A percentile compares a stretch with the other conserved stretches of the same genome.
Evolutionary conservation across 345 rosid genomes (phyloP).

Genomic region (Theobroma cacao): DNA sequence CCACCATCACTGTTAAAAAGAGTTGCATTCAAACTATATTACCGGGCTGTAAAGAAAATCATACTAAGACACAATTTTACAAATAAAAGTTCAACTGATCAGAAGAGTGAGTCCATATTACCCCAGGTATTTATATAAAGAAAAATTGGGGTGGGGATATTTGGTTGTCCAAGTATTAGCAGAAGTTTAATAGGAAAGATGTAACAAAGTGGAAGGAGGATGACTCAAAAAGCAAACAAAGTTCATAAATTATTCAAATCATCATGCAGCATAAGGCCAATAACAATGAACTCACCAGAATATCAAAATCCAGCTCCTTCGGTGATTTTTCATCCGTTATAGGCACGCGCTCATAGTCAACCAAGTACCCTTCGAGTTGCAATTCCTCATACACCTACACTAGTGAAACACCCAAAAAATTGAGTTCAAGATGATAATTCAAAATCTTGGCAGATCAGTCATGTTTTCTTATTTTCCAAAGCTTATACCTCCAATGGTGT

Average conservation of each 20-base stretch:
- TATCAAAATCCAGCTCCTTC: constrained; percentile 88
- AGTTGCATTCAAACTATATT: not conserved
- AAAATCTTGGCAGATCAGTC: constrained; percentile 17
- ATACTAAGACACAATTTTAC: not conserved
- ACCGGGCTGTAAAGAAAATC: not conserved
- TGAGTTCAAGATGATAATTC: constrained; percentile 16
- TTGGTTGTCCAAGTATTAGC: not conserved
- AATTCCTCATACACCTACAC: constrained; percentile 80
- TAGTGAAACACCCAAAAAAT: constrained; percentile 15
- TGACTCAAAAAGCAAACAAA: not conserved
- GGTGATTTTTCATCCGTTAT: constrained; percentile 97
- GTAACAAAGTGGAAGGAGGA: not conserved
- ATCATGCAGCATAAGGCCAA: constrained; percentile 8
- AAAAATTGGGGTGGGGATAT: not conserved
- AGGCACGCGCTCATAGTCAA: constrained; percentile 94
- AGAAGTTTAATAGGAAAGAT: not conserved
- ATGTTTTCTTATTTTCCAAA: constrained; percentile 6
- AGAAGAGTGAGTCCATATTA: not conserved
- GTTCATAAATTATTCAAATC: not conserved
- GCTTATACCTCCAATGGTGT: constrained; percentile 77
- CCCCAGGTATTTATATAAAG: not conserved
- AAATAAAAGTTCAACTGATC: not conserved
- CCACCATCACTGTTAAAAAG: constrained; percentile 9
- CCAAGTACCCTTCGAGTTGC: constrained; percentile 80
- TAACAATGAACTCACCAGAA: constrained; percentile 54